Evolutionary conservation across 352 stramenopile species (phyloP).

Genomic region (Phytophthora foliorum): DNA sequence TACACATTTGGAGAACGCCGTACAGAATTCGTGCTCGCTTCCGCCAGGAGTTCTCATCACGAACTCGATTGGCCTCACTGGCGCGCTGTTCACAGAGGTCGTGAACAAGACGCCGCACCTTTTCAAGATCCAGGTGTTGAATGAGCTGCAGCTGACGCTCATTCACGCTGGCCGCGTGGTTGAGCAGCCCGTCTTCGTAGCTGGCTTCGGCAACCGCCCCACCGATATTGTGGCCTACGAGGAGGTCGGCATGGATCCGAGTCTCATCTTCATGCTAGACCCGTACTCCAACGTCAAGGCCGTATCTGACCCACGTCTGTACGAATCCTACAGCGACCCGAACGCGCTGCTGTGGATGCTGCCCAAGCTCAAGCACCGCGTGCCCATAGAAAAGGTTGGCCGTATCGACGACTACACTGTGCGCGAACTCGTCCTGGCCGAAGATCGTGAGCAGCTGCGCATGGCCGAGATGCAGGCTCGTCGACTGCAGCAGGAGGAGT

Average conservation of each 20-base stretch:
- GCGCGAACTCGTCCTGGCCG: slow-evolving; percentile 76
- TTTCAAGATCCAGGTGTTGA: slow-evolving; percentile 87
- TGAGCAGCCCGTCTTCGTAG: slow-evolving; percentile 85
- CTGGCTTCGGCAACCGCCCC: slow-evolving; percentile 87
- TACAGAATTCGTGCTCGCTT: slow-evolving; percentile 64
- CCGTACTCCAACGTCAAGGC: slow-evolving; percentile 82
- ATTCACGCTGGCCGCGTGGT: slow-evolving; percentile 79
- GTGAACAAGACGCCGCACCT: slow-evolving; percentile 89
- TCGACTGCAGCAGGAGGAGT: slow-evolving; percentile 77
- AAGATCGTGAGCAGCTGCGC: slow-evolving; percentile 80
- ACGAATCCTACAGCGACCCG: slow-evolving; percentile 85
- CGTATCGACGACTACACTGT: slow-evolving; percentile 89
- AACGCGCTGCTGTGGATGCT: slow-evolving; percentile 85
- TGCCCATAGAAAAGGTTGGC: slow-evolving; percentile 80
- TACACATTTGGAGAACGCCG: slow-evolving; percentile 79
- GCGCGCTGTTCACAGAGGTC: slow-evolving; percentile 84
- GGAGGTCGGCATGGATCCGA: slow-evolving; percentile 74
- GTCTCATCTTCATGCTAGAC: slow-evolving; percentile 87
- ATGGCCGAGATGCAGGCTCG: slow-evolving; percentile 72
- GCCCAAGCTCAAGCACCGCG: slow-evolving; percentile 83
- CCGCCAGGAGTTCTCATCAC: slow-evolving; percentile 82
- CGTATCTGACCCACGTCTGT: slow-evolving; percentile 68
- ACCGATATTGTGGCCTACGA: slow-evolving; percentile 86
- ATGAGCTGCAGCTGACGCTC: slow-evolving; percentile 83
- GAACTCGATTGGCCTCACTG: slow-evolving; percentile 82